Evolutionary conservation across 495 filamentous ascomycete species (phyloP).

Genomic region (Letharia columbiana): DNA sequence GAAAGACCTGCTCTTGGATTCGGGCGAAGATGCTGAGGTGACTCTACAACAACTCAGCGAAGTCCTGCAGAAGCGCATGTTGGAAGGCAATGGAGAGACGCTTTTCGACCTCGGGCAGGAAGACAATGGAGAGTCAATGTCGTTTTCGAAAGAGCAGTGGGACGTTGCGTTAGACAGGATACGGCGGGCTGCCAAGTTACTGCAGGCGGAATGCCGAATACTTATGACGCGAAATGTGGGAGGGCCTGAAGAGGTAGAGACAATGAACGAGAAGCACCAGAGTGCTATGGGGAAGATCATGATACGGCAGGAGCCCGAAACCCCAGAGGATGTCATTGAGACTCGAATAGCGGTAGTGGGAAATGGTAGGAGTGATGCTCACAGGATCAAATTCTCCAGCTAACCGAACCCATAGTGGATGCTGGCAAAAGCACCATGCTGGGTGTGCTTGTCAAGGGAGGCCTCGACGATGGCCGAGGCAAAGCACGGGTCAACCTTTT

Average conservation of each 20-base stretch:
- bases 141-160: slow-evolving; percentile 70
- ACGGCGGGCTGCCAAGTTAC: slow-evolving; percentile 52
- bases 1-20: slow-evolving; percentile 66
- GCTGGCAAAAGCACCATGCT: slow-evolving; percentile 97
- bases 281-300: slow-evolving; percentile 74
- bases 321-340: slow-evolving; percentile 82
- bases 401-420: slow-evolving; percentile 52
- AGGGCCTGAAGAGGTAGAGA: slow-evolving; percentile 61
- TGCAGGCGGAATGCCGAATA: slow-evolving; percentile 65
- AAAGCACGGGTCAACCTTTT: slow-evolving; percentile 95
- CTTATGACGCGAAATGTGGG: slow-evolving; percentile 85
- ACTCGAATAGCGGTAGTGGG: slow-evolving; percentile 96
- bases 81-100: slow-evolving; percentile 83
- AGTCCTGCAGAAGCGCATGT: slow-evolving; percentile 56
- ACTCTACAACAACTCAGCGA: slow-evolving; percentile 52
- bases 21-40: slow-evolving; percentile 49
- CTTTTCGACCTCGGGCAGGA: slow-evolving; percentile 91
- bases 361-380: slow-evolving; percentile 50
- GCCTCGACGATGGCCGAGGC: slow-evolving; percentile 88
- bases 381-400: background rate
- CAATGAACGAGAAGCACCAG: slow-evolving; percentile 53
- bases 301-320: slow-evolving; percentile 63
- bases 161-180: slow-evolving; percentile 62
- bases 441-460: slow-evolving; percentile 90
- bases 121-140: slow-evolving; percentile 88